Percentiles rank a stretch among this genome's conserved stretches.
Evolutionary conservation across 139 green algal genomes (phyloP).

Genomic region (Chlorella sp.): DNA sequence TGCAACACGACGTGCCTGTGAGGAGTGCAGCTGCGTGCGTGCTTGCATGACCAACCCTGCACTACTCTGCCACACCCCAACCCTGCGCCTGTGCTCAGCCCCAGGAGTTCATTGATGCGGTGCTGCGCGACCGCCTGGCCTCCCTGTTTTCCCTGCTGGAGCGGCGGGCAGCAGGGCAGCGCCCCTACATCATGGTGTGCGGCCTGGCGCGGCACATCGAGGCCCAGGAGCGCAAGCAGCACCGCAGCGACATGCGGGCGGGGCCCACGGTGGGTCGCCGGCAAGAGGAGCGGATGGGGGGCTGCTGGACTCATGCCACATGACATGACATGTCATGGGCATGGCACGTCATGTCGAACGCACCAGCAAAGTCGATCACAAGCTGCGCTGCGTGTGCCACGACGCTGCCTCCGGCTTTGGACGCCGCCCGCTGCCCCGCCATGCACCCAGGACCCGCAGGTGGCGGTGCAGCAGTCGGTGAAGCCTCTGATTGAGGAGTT

Average conservation of each 20-base stretch:
- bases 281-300: too few relatives aligned
- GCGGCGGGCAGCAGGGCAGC: constrained; percentile 9
- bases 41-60: neutral
- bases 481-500: constrained; percentile 27
- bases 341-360: too few relatives aligned
- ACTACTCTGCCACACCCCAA: neutral
- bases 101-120: constrained; percentile 41
- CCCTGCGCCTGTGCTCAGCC: neutral
- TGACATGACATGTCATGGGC: too few relatives aligned
- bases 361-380: too few relatives aligned
- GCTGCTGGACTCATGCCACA: too few relatives aligned
- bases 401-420: neutral
- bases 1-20: neutral
- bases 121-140: constrained; percentile 25
- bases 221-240: neutral
- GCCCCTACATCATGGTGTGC: constrained; percentile 18
- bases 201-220: constrained; percentile 20
- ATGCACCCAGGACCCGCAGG: too few relatives aligned
- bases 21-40: neutral
- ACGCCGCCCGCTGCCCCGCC: neutral
- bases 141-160: constrained; percentile 20
- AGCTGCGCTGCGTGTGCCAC: neutral
- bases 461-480: constrained; percentile 3
- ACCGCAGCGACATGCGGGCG: neutral
- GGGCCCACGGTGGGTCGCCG: neutral